A percentile compares a stretch with the other conserved stretches of the same genome.
Evolutionary conservation across 257 asterid genomes (phyloP).

Genomic region (Cruciata laevipes): DNA sequence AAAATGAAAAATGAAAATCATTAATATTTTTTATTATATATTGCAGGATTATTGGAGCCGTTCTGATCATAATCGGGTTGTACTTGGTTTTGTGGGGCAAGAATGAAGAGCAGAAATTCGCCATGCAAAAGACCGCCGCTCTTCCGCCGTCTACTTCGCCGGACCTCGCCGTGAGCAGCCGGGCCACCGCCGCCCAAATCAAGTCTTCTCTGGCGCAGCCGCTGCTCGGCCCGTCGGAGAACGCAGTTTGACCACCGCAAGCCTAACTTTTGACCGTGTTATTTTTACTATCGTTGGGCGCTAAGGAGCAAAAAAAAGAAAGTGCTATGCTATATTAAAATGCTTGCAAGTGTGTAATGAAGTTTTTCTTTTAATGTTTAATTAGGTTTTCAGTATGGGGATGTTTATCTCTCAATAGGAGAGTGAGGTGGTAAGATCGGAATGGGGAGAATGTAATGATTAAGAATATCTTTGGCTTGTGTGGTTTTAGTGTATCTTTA

Average conservation of each 20-base stretch:
- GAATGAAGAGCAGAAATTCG: conserved; percentile 64
- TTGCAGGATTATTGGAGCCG: conserved; percentile 83
- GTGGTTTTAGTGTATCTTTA: conserved; percentile 28
- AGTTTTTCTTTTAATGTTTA: conserved; percentile 15
- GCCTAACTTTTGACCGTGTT: conserved; percentile 18
- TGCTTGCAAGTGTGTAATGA: conserved; percentile 44
- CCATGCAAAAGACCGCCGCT: conserved; percentile 28
- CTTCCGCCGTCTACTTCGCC: conserved; percentile 40
- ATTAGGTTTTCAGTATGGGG: conserved; percentile 6
- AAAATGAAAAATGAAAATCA: no score
- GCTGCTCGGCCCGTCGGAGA: conserved; percentile 63
- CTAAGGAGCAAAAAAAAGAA: neutral
- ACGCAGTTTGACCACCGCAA: conserved; percentile 37
- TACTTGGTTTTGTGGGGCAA: conserved; percentile 95
- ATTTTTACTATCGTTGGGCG: conserved; percentile 11
- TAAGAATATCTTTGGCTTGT: conserved; percentile 29
- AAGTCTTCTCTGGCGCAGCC: conserved; percentile 84
- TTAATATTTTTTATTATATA: neutral
- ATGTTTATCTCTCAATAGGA: conserved; percentile 23
- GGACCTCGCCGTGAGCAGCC: conserved; percentile 41
- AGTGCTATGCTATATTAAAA: conserved; percentile 27
- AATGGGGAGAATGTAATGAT: conserved; percentile 39
- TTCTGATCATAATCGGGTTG: conserved; percentile 71
- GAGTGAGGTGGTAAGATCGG: conserved; percentile 24
- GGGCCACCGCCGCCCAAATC: conserved; percentile 34